Evolutionary conservation across 2,329 filamentous ascomycete species (phyloP).

Genomic region (Paramyrothecium sp.): DNA sequence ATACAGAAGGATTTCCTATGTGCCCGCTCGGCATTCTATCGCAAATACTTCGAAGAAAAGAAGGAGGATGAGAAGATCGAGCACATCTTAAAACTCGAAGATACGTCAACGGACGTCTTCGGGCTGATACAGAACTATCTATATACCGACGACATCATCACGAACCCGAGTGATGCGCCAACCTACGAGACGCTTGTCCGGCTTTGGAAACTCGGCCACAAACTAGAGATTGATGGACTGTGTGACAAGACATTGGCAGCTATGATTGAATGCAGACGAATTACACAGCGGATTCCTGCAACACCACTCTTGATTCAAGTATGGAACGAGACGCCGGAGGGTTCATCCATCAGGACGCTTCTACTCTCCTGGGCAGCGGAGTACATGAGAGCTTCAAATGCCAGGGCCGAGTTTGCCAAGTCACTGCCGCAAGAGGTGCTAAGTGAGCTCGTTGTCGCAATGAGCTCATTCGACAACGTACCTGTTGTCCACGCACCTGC

Average conservation of each 20-base stretch:
- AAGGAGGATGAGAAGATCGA: slow-evolving; percentile 40
- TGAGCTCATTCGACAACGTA: slow-evolving; percentile 52
- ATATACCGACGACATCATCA: slow-evolving; percentile 48
- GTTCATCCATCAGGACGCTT: slow-evolving; percentile 57
- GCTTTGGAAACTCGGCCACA: slow-evolving; percentile 55
- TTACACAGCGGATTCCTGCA: slow-evolving; percentile 55
- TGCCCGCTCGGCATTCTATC: slow-evolving; percentile 48
- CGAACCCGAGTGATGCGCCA: slow-evolving; percentile 39
- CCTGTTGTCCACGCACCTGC: slow-evolving; percentile 25
- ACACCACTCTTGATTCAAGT: slow-evolving; percentile 59
- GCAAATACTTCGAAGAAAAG: slow-evolving; percentile 38
- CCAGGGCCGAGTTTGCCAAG: slow-evolving; percentile 56
- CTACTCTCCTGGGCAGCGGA: slow-evolving; percentile 62
- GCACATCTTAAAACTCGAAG: slow-evolving; percentile 47
- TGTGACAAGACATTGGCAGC: slow-evolving; percentile 55
- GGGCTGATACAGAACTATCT: slow-evolving; percentile 54
- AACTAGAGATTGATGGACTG: slow-evolving; percentile 52
- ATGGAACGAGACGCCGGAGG: slow-evolving; percentile 61
- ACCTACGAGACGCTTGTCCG: slow-evolving; percentile 54
- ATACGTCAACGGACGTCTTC: slow-evolving; percentile 49
- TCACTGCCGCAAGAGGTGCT: slow-evolving; percentile 61
- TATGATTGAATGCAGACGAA: slow-evolving; percentile 54
- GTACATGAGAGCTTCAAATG: slow-evolving; percentile 58
- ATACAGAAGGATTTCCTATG: slow-evolving; percentile 60
- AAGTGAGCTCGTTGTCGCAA: slow-evolving; percentile 60